Evolutionary conservation across 768 basidiomycete genomes (phyloP).

Genomic region (Pisolithus sp.): DNA sequence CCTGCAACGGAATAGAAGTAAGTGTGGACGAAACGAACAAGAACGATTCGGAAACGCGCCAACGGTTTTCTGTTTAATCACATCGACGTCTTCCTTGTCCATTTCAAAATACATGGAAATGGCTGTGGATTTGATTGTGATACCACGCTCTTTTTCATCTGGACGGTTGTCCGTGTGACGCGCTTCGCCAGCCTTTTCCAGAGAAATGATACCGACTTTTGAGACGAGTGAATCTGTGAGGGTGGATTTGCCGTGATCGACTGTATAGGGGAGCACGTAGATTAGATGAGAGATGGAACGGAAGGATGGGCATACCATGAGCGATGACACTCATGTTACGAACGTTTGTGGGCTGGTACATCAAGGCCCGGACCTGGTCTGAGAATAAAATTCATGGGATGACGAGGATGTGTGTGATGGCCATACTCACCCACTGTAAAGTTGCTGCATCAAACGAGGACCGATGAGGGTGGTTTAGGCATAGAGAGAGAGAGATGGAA

Average conservation of each 20-base stretch:
- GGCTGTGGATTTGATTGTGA: slow-evolving; percentile 99
- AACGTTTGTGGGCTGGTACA: slow-evolving; percentile 89
- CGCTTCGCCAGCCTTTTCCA: slow-evolving; percentile 89
- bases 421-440: slow-evolving; percentile 73
- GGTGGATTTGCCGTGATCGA: slow-evolving; percentile 99
- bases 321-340: slow-evolving; percentile 95
- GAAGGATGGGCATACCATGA: slow-evolving; percentile 55
- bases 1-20: slow-evolving; percentile 36
- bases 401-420: background rate
- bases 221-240: slow-evolving; percentile 98
- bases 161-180: slow-evolving; percentile 96
- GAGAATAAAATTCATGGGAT: slow-evolving; percentile 8
- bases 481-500: slow-evolving; percentile 4
- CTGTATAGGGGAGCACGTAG: slow-evolving; percentile 33
- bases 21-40: slow-evolving; percentile 4
- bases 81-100: slow-evolving; percentile 75
- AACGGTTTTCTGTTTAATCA: slow-evolving; percentile 91
- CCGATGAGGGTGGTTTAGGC: slow-evolving; percentile 24
- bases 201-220: slow-evolving; percentile 98
- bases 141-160: slow-evolving; percentile 99
- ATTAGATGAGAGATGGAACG: slow-evolving; percentile 12
- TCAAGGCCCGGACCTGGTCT: slow-evolving; percentile 85
- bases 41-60: slow-evolving; percentile 41
- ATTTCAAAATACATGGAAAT: slow-evolving; percentile 99
- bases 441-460: slow-evolving; percentile 50